These are phyloP conservation scores for Zoysia matrella DNA, from an alignment of 202 grass and related monocot genomes.

Conservation along the genomic window DNA sequence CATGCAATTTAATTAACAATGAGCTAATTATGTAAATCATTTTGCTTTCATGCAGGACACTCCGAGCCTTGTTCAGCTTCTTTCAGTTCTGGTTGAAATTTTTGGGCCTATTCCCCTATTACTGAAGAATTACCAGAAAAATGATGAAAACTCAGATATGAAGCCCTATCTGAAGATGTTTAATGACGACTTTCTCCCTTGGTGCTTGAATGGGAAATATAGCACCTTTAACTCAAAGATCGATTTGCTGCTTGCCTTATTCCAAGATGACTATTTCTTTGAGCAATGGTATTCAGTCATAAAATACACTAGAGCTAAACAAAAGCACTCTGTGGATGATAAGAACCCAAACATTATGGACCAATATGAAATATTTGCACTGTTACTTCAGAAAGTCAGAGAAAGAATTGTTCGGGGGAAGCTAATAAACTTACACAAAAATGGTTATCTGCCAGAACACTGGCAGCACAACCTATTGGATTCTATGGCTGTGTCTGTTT, in stretches of 20 bases:
- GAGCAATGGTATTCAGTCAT: slow-evolving; percentile 70
- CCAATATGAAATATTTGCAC: slow-evolving; percentile 63
- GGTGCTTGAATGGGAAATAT: slow-evolving; percentile 78
- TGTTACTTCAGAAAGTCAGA: slow-evolving; percentile 75
- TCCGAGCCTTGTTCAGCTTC: slow-evolving; percentile 66
- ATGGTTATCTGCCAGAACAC: slow-evolving; percentile 56
- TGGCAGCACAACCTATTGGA: slow-evolving; percentile 77
- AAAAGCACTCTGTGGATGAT: slow-evolving; percentile 29
- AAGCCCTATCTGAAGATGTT: slow-evolving; percentile 69
- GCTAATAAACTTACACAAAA: slow-evolving; percentile 56
- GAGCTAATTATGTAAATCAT: slow-evolving; percentile 16
- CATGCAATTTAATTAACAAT: slow-evolving; percentile 17
- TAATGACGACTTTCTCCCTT: slow-evolving; percentile 72
- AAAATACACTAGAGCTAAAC: slow-evolving; percentile 48
- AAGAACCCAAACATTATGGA: slow-evolving; percentile 38
- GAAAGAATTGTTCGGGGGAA: slow-evolving; percentile 57
- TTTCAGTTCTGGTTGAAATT: slow-evolving; percentile 69
- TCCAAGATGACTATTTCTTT: slow-evolving; percentile 80
- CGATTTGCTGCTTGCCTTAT: slow-evolving; percentile 78
- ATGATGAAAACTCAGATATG: slow-evolving; percentile 47
- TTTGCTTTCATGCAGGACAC: slow-evolving; percentile 65
- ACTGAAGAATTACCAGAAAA: slow-evolving; percentile 42
- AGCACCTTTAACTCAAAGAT: slow-evolving; percentile 67
- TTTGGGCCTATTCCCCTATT: slow-evolving; percentile 66
- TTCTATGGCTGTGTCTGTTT: slow-evolving; percentile 66